phyloP scores from a whole-genome alignment of 768 basidiomycete species.

The Psilocybe tampanensis region DNA sequence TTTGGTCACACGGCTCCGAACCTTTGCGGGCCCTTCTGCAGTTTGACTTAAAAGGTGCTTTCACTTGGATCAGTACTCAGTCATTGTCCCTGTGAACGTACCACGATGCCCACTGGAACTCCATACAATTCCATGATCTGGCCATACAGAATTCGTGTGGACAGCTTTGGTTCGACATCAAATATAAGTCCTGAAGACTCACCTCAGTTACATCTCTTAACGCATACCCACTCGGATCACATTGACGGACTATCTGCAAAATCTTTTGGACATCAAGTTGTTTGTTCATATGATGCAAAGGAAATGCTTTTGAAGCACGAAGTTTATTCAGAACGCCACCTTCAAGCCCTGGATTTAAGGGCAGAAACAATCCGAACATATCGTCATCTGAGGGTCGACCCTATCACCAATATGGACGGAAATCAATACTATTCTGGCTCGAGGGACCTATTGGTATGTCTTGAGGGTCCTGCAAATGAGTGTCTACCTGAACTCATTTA shows the following conservation, averaged over 20 bases:
- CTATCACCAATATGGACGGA: conserved; percentile 48
- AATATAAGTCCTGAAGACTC: conserved; percentile 26
- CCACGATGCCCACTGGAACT: conserved; percentile 71
- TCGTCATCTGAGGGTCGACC: conserved; percentile 65
- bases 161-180: conserved; percentile 61
- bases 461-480: not conserved
- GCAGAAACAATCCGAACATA: conserved; percentile 61
- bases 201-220: conserved; percentile 72
- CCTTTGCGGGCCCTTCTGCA: too few relatives aligned
- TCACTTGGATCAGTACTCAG: not conserved
- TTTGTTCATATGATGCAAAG: conserved; percentile 86
- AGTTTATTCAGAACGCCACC: conserved; percentile 61
- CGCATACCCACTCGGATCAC: conserved; percentile 92
- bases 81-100: not conserved
- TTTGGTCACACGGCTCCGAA: too few relatives aligned
- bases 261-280: conserved; percentile 69
- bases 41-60: too few relatives aligned
- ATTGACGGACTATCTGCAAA: conserved; percentile 74
- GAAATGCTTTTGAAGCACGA: conserved; percentile 84
- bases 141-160: conserved; percentile 86
- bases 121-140: conserved; percentile 76
- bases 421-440: conserved; percentile 49
- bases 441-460: conserved; percentile 68
- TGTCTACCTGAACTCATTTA: not conserved
- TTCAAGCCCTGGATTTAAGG: conserved; percentile 52